These are phyloP conservation scores for Naganishia friedmannii DNA, from an alignment of 768 basidiomycete genomes.

Conservation along the genomic window DNA sequence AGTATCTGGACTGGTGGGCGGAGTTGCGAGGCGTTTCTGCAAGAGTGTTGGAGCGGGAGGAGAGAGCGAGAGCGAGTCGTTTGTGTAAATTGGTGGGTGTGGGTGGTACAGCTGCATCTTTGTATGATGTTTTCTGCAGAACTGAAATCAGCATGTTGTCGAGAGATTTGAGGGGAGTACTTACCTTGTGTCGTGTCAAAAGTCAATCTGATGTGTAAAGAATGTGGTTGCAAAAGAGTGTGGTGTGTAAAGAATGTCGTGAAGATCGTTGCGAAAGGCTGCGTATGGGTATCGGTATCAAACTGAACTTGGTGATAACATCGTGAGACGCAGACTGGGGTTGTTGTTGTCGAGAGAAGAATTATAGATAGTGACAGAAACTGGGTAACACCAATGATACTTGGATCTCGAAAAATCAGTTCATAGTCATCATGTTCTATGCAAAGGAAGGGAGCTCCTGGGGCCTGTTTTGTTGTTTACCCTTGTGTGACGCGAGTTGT, in stretches of 20 bases:
- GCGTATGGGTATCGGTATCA: conserved; percentile 3
- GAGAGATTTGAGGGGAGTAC: background rate
- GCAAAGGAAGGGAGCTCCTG: too few relatives aligned
- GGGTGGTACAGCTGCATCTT: conserved; percentile 22
- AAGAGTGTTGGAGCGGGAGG: conserved; percentile 11
- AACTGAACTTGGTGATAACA: background rate
- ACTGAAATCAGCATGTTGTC: background rate
- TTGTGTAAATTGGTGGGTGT: conserved; percentile 5
- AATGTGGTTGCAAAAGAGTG: conserved; percentile 23
- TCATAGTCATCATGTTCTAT: background rate
- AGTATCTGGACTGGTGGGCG: conserved; percentile 15
- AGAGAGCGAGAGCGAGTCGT: conserved; percentile 17
- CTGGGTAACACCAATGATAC: background rate
- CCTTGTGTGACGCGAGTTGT: conserved; percentile 13
- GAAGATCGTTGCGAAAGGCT: background rate
- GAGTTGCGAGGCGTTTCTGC: conserved; percentile 15
- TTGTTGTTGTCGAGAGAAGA: background rate
- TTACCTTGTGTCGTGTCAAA: background rate
- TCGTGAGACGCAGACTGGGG: background rate
- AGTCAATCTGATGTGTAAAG: background rate
- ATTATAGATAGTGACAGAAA: conserved; percentile 14
- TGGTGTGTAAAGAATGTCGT: conserved; percentile 22
- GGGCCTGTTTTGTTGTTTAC: conserved; percentile 23
- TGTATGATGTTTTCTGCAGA: conserved; percentile 15
- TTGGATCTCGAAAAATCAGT: background rate